A percentile compares a stretch with the other conserved stretches of the same genome.
phyloP scores from a whole-genome alignment of 495 filamentous ascomycete genomes.

The Aspergillus kassunensis region DNA sequence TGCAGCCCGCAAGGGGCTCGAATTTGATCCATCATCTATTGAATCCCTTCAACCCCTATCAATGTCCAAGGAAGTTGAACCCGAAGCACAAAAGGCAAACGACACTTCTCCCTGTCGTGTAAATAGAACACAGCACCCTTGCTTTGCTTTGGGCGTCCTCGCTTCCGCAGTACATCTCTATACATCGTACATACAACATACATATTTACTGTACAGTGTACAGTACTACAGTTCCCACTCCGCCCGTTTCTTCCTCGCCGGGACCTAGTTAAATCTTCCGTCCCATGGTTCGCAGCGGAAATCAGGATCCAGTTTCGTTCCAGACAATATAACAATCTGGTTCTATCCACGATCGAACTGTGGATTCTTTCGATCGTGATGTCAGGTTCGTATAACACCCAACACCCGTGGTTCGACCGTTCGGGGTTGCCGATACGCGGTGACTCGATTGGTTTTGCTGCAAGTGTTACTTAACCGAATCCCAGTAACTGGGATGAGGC shows the following conservation, averaged over 20 bases:
- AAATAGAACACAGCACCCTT: constrained; percentile 1
- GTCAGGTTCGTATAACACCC: too few relatives aligned
- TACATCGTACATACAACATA: too few relatives aligned
- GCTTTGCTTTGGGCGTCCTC: too few relatives aligned
- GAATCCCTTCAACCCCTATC: not conserved
- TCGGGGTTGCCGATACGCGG: not conserved
- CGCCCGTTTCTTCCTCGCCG: too few relatives aligned
- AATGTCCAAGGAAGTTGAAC: too few relatives aligned
- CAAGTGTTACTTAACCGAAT: too few relatives aligned
- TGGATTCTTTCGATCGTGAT: constrained; percentile 1
- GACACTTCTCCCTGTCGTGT: not conserved
- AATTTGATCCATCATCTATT: not conserved
- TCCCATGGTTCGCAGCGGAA: constrained; percentile 20
- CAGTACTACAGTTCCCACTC: too few relatives aligned
- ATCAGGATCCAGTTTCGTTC: not conserved
- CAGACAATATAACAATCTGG: too few relatives aligned
- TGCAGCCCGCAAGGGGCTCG: not conserved
- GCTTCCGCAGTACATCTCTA: not conserved
- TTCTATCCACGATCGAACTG: not conserved
- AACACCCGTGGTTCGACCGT: not conserved
- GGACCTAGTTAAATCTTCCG: not conserved
- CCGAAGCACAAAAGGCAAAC: too few relatives aligned
- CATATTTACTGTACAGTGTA: too few relatives aligned
- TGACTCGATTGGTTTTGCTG: too few relatives aligned
- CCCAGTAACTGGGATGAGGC: too few relatives aligned